Conservation (phyloP, 805 yeast species). For the Suhomyces kilbournensis region DNA sequence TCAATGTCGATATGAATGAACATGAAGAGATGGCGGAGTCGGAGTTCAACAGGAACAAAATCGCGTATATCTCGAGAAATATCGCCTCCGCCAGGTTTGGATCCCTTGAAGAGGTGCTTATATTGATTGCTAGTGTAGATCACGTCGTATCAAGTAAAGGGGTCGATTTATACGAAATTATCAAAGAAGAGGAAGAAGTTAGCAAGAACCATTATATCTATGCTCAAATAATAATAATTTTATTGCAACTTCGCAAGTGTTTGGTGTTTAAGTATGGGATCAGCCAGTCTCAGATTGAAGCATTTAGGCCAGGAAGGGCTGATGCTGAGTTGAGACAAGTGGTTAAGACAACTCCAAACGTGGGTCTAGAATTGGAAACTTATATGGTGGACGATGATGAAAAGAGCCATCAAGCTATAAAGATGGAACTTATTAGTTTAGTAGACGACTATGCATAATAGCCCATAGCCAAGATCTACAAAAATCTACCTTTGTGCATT, state of each 20-base stretch:
- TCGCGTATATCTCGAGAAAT: constrained; percentile 31
- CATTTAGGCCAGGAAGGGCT: constrained; percentile 25
- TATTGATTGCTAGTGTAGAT: constrained; percentile 44
- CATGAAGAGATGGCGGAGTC: neutral
- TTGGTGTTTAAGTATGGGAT: constrained; percentile 21
- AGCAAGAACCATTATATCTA: constrained; percentile 6
- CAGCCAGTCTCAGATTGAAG: constrained; percentile 20
- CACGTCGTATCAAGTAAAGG: constrained; percentile 41
- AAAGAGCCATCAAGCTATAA: neutral
- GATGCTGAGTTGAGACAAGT: constrained; percentile 33
- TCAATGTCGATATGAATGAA: constrained; percentile 10
- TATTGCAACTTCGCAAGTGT: constrained; percentile 16
- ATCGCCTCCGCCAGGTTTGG: constrained; percentile 37
- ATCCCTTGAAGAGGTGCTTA: constrained; percentile 51
- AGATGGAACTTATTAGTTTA: neutral
- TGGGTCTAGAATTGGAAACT: neutral
- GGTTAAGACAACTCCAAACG: constrained; percentile 15
- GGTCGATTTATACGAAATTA: constrained; percentile 25
- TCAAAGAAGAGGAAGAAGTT: constrained; percentile 9
- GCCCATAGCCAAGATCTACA: no score
- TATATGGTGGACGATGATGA: neutral
- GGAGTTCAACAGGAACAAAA: neutral
- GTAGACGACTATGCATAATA: neutral
- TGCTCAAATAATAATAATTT: constrained; percentile 15
- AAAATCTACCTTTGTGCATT: no score